A percentile compares a stretch with the other conserved stretches of the same genome.
Evolutionary conservation across 2,329 filamentous ascomycete genomes (phyloP).

Genomic region (Tympanopsis confertula): DNA sequence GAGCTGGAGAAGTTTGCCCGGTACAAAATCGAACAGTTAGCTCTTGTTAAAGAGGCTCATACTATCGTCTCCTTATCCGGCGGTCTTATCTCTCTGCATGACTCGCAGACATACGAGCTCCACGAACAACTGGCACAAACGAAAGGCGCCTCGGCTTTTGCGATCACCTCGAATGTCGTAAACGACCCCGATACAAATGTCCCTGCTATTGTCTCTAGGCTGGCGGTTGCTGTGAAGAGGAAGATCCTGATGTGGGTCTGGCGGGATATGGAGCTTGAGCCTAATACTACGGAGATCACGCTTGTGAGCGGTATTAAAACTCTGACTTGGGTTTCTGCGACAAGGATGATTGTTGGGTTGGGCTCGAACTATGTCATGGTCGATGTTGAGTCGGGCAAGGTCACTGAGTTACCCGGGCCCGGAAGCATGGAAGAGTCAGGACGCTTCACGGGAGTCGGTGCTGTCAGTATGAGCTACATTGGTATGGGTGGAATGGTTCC

Average conservation of each 20-base stretch:
- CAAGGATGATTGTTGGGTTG: conserved; percentile 49
- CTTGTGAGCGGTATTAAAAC: conserved; percentile 51
- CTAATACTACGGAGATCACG: conserved; percentile 42
- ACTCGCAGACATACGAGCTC: conserved; percentile 50
- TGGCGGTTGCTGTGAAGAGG: conserved; percentile 57
- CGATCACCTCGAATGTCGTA: conserved; percentile 55
- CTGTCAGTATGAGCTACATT: conserved; percentile 58
- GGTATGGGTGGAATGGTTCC: conserved; percentile 56
- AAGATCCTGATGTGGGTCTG: conserved; percentile 57
- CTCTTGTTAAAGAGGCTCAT: conserved; percentile 57
- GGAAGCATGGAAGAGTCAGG: conserved; percentile 25
- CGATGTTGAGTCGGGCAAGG: conserved; percentile 41
- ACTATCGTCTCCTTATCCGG: conserved; percentile 55
- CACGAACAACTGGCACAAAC: conserved; percentile 50
- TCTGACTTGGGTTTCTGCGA: conserved; percentile 55
- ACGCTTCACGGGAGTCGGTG: conserved; percentile 42
- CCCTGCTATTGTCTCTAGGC: conserved; percentile 49
- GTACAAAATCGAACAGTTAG: conserved; percentile 54
- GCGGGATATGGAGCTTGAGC: conserved; percentile 54
- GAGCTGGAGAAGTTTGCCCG: conserved; percentile 59
- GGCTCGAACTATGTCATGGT: conserved; percentile 49
- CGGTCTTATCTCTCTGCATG: conserved; percentile 51
- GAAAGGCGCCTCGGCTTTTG: conserved; percentile 50
- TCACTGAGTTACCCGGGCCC: conserved; percentile 46
- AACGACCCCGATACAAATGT: conserved; percentile 52